phyloP scores from a whole-genome alignment of 768 basidiomycete genomes.

The Phallus indusiatus region DNA sequence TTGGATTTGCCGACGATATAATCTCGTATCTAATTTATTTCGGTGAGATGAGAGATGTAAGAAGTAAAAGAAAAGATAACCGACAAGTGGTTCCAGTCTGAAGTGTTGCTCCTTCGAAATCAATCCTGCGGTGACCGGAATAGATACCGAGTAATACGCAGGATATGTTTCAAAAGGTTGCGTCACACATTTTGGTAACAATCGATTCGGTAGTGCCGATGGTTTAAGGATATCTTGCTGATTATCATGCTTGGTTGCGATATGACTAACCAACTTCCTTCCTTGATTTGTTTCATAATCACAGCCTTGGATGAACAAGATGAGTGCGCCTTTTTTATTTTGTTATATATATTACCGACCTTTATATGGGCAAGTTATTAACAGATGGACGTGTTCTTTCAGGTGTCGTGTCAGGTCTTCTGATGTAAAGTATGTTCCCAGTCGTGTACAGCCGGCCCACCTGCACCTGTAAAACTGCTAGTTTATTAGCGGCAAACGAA shows the following conservation, averaged over 20 bases:
- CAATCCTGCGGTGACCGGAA: not conserved
- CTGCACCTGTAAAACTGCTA: constrained; percentile 16
- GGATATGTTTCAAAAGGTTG: constrained; percentile 37
- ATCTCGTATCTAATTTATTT: not conserved
- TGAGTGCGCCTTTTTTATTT: not conserved
- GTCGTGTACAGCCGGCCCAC: constrained; percentile 13
- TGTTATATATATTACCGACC: constrained; percentile 29
- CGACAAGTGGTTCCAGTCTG: constrained; percentile 1
- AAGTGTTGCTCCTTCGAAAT: constrained; percentile 1
- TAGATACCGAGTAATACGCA: constrained; percentile 26
- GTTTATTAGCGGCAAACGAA: constrained; percentile 16
- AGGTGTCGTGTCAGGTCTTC: constrained; percentile 39
- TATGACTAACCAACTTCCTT: constrained; percentile 41
- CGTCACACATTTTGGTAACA: constrained; percentile 23
- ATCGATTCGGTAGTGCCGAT: constrained; percentile 26
- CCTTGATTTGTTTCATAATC: constrained; percentile 28
- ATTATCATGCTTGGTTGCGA: constrained; percentile 28
- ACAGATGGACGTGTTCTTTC: constrained; percentile 37
- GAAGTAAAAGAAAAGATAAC: not conserved
- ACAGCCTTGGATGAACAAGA: not conserved
- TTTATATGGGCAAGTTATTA: constrained; percentile 39
- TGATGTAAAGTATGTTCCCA: constrained; percentile 10
- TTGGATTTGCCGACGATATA: not conserved
- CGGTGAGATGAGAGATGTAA: not conserved
- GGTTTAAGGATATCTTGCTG: constrained; percentile 26